phyloP scores from a whole-genome alignment of 345 rosid species.

The Balakata baccata region DNA sequence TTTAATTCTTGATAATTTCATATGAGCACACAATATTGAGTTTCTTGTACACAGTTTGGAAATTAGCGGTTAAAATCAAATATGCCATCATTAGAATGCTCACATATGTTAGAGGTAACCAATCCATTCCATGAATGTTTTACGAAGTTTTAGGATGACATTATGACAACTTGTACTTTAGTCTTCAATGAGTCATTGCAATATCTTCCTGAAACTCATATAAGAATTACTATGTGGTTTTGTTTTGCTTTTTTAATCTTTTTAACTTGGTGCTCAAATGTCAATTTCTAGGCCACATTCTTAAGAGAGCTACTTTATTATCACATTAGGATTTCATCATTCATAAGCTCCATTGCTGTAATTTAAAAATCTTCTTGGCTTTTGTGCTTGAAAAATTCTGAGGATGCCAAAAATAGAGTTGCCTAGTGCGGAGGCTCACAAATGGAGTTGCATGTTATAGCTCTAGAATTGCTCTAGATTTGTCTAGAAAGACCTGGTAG shows the following conservation, averaged over 20 bases:
- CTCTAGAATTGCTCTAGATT: not conserved
- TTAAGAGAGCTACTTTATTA: not conserved
- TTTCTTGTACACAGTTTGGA: not conserved
- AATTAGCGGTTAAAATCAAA: not conserved
- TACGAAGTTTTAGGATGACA: not conserved
- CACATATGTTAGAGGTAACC: not conserved
- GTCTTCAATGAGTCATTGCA: not conserved
- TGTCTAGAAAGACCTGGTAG: not conserved
- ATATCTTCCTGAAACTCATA: not conserved
- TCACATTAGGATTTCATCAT: not conserved
- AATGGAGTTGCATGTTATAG: not conserved
- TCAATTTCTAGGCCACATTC: not conserved
- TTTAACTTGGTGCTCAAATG: not conserved
- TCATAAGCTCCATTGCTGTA: not conserved
- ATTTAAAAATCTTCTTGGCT: not conserved
- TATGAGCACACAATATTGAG: not conserved
- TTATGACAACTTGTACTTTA: not conserved
- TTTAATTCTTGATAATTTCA: not conserved
- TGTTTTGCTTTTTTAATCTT: not conserved
- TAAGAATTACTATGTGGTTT: not conserved
- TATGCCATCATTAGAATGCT: not conserved
- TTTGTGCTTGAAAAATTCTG: not conserved
- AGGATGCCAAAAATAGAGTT: not conserved
- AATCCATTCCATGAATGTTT: not conserved
- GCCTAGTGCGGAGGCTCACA: not conserved